phyloP scores from a whole-genome alignment of 2,329 filamentous ascomycete species.

The Neobulgaria alba region DNA sequence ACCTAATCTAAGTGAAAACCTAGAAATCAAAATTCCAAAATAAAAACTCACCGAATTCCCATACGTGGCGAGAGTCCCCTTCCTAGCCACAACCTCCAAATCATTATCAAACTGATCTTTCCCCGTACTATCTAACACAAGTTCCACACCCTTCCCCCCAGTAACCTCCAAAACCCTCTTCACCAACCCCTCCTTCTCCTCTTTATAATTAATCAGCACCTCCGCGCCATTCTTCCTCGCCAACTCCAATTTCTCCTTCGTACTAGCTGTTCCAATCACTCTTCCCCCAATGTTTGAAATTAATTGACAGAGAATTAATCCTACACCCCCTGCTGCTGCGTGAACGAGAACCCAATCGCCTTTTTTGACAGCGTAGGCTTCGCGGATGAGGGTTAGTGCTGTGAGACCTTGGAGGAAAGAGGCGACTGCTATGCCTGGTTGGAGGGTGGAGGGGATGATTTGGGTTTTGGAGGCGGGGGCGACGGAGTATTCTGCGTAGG shows the following conservation, averaged over 20 bases:
- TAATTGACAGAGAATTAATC: slow-evolving; percentile 66
- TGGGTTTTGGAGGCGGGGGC: slow-evolving; percentile 46
- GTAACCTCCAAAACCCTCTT: slow-evolving; percentile 60
- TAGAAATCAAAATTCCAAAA: too few species aligned
- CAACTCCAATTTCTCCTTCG: slow-evolving; percentile 60
- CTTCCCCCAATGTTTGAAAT: slow-evolving; percentile 63
- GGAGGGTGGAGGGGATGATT: slow-evolving; percentile 54
- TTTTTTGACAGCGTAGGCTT: slow-evolving; percentile 60
- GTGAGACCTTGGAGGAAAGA: slow-evolving; percentile 75
- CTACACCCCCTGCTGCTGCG: slow-evolving; percentile 78
- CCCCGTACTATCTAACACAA: slow-evolving; percentile 80
- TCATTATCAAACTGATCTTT: slow-evolving; percentile 76
- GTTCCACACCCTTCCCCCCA: slow-evolving; percentile 60
- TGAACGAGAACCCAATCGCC: slow-evolving; percentile 80
- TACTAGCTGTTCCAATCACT: slow-evolving; percentile 72
- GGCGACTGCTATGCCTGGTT: slow-evolving; percentile 56
- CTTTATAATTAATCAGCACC: slow-evolving; percentile 60
- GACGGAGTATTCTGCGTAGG: slow-evolving; percentile 50
- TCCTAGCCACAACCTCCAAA: slow-evolving; percentile 63
- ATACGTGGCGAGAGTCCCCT: slow-evolving; percentile 71
- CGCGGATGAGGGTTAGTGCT: slow-evolving; percentile 68
- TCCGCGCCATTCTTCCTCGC: slow-evolving; percentile 64
- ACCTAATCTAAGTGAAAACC: too few species aligned
- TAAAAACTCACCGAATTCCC: slow-evolving; percentile 60
- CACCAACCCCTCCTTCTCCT: slow-evolving; percentile 49